Percentiles rank a stretch among this genome's conserved stretches.
phyloP scores from a whole-genome alignment of 129 eudicot genomes.

The Logfia minima region DNA sequence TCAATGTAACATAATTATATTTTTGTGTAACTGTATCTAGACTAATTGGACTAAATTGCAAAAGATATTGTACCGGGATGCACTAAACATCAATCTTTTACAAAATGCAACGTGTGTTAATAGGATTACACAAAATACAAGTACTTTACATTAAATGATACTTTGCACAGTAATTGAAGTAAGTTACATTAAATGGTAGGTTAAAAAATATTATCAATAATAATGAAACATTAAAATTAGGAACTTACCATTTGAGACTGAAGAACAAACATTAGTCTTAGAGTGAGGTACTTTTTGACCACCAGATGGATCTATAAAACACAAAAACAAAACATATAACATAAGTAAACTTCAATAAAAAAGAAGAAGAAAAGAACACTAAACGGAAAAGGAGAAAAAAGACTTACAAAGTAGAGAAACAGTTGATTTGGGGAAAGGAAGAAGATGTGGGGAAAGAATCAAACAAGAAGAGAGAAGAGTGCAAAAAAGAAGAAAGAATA shows the following conservation, averaged over 20 bases:
- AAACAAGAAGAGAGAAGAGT: conserved; percentile 61
- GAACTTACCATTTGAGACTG: conserved; percentile 68
- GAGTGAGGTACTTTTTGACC: conserved; percentile 40
- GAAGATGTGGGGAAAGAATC: conserved; percentile 52
- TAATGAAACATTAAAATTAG: background rate
- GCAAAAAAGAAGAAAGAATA: conserved; percentile 45
- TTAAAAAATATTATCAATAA: background rate
- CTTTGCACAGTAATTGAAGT: background rate
- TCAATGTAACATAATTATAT: background rate
- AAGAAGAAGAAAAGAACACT: background rate
- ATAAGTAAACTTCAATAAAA: background rate
- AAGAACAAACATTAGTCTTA: conserved; percentile 55
- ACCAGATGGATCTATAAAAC: conserved; percentile 60
- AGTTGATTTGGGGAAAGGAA: conserved; percentile 46
- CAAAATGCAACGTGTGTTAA: too few species aligned
- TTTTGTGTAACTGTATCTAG: background rate
- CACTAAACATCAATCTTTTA: background rate
- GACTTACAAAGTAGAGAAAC: conserved; percentile 51
- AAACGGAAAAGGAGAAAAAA: background rate
- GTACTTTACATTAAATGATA: background rate
- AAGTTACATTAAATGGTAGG: background rate
- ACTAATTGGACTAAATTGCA: background rate
- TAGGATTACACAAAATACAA: too few species aligned
- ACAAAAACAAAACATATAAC: conserved; percentile 5
- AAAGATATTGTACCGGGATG: background rate